phyloP scores from a whole-genome alignment of 2,329 filamentous ascomycete species.

The Aspergillus clavatus region DNA sequence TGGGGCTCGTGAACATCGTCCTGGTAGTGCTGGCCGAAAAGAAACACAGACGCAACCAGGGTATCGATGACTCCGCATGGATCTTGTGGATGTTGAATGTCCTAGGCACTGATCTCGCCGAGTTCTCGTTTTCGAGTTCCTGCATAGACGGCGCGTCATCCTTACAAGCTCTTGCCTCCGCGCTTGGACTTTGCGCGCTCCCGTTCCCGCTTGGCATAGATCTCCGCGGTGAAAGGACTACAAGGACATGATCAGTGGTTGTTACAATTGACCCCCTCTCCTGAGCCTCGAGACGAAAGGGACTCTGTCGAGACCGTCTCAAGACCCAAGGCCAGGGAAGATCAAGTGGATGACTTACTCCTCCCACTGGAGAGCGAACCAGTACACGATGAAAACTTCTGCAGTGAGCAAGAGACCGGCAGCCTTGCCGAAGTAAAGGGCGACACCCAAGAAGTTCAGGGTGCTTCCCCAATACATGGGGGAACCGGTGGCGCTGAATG shows the following conservation, averaged over 20 bases:
- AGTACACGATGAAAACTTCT: slow-evolving; percentile 72
- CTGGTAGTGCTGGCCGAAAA: background rate
- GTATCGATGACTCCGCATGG: slow-evolving; percentile 9
- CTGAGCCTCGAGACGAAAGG: background rate
- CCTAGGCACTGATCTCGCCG: slow-evolving; percentile 6
- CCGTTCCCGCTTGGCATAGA: slow-evolving; percentile 70
- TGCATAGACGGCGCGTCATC: background rate
- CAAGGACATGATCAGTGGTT: slow-evolving; percentile 6
- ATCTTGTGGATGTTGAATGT: slow-evolving; percentile 30
- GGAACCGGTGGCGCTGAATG: slow-evolving; percentile 83
- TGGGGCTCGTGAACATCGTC: background rate
- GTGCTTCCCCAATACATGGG: slow-evolving; percentile 98
- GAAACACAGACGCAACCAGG: background rate
- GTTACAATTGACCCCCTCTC: background rate
- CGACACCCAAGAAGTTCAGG: slow-evolving; percentile 83
- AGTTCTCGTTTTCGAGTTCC: background rate
- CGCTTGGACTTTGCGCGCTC: slow-evolving; percentile 36
- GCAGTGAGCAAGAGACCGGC: slow-evolving; percentile 74
- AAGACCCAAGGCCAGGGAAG: slow-evolving; percentile 2
- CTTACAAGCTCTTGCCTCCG: slow-evolving; percentile 36
- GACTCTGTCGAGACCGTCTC: background rate
- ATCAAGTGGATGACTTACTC: slow-evolving; percentile 50
- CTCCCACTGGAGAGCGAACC: slow-evolving; percentile 77
- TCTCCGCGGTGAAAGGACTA: slow-evolving; percentile 80
- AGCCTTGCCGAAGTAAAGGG: slow-evolving; percentile 78